Percentiles rank a stretch among this genome's conserved stretches.
Evolutionary conservation across 345 rosid species (phyloP).

Genomic region (Draba incana): DNA sequence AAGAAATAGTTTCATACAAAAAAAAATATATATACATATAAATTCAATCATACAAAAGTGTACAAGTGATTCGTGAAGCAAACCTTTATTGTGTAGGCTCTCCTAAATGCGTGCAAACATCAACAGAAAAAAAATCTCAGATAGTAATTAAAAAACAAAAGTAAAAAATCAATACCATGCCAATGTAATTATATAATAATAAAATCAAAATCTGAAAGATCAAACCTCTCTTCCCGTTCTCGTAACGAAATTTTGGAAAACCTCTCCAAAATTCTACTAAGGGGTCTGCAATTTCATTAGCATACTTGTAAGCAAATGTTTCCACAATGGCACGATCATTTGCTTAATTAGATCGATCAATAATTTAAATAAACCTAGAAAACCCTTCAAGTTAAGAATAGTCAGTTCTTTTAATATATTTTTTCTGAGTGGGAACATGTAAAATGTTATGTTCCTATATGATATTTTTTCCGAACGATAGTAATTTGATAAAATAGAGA

Average conservation of each 20-base stretch:
- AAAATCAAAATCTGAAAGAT: neutral
- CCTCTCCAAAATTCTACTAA: neutral
- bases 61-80: neutral
- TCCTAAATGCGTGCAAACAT: slow-evolving; percentile 12
- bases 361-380: neutral
- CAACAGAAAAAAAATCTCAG: neutral
- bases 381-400: no score
- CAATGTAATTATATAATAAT: neutral
- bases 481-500: neutral
- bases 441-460: neutral
- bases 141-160: neutral
- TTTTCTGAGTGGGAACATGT: no score
- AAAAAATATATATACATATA: no score
- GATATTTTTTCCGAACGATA: neutral
- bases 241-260: neutral
- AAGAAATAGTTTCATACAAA: no score
- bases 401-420: no score
- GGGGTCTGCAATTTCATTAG: slow-evolving; percentile 9
- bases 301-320: neutral
- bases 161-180: neutral
- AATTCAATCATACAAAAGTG: no score
- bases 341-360: no score
- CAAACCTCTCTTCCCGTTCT: slow-evolving; percentile 29
- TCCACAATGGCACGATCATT: no score
- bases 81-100: slow-evolving; percentile 29